Percentiles rank a stretch among this genome's conserved stretches.
These are phyloP conservation scores for Nakaseomyces kungkrabaensis DNA, from an alignment of 1,139 yeast genomes.

Conservation along the genomic window DNA sequence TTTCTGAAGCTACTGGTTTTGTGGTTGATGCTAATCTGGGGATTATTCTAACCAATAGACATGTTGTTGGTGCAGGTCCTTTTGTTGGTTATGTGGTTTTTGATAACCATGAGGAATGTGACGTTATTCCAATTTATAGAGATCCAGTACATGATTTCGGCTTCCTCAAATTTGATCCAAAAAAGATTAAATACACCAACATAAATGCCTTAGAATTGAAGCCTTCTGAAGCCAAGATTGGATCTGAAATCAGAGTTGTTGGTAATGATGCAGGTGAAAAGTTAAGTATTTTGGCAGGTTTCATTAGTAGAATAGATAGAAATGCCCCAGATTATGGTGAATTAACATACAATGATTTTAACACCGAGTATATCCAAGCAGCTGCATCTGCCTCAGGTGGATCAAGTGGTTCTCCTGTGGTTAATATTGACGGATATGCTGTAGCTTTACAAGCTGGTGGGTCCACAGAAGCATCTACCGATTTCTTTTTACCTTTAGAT, in stretches of 20 bases:
- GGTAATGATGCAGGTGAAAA: slow-evolving; percentile 98
- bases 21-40: slow-evolving; percentile 82
- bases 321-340: slow-evolving; percentile 93
- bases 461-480: slow-evolving; percentile 82
- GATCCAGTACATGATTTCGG: slow-evolving; percentile 88
- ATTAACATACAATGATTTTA: slow-evolving; percentile 85
- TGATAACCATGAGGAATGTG: slow-evolving; percentile 91
- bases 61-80: slow-evolving; percentile 93
- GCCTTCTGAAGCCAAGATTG: slow-evolving; percentile 80
- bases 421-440: slow-evolving; percentile 73
- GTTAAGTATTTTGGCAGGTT: slow-evolving; percentile 77
- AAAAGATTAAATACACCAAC: slow-evolving; percentile 60
- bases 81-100: slow-evolving; percentile 84
- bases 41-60: slow-evolving; percentile 80
- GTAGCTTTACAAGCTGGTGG: slow-evolving; percentile 96
- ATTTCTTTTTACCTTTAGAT: slow-evolving; percentile 78
- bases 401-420: slow-evolving; percentile 92
- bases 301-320: slow-evolving; percentile 82
- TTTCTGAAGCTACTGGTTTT: slow-evolving; percentile 90
- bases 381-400: slow-evolving; percentile 96
- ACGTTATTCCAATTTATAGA: slow-evolving; percentile 70
- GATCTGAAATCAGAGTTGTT: slow-evolving; percentile 85
- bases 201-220: slow-evolving; percentile 55
- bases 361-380: slow-evolving; percentile 92
- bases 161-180: slow-evolving; percentile 66